phyloP scores from a whole-genome alignment of 2,329 filamentous ascomycete genomes.

The Thelonectria blattea region DNA sequence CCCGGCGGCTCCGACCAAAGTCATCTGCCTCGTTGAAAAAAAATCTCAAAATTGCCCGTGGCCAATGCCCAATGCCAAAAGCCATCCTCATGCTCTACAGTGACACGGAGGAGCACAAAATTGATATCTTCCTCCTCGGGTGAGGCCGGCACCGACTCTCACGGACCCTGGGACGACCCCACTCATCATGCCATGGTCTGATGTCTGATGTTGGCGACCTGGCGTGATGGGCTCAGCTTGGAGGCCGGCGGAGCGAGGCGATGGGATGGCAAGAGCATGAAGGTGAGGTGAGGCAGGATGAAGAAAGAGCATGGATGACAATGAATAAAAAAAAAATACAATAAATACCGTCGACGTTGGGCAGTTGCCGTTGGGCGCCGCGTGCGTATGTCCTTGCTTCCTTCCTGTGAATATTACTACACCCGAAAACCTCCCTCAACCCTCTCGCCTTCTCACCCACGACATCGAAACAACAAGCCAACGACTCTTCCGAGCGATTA shows the following conservation, averaged over 20 bases:
- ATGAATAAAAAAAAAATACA: conserved; percentile 19
- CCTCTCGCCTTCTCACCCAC: not conserved
- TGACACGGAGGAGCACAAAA: no score
- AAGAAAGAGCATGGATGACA: conserved; percentile 8
- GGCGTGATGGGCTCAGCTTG: conserved; percentile 39
- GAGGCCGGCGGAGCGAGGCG: conserved; percentile 36
- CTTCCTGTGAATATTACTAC: conserved; percentile 10
- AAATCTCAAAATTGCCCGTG: not conserved
- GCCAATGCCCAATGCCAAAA: not conserved
- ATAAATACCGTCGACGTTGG: conserved; percentile 33
- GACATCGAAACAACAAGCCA: not conserved
- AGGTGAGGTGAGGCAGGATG: conserved; percentile 27
- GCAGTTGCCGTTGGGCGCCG: conserved; percentile 7
- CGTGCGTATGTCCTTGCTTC: conserved; percentile 7
- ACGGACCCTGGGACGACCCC: conserved; percentile 34
- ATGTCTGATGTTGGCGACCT: conserved; percentile 38
- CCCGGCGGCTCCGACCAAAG: conserved; percentile 4
- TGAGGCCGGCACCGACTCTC: conserved; percentile 34
- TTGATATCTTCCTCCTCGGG: conserved; percentile 27
- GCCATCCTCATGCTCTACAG: no score
- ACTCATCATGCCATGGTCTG: conserved; percentile 40
- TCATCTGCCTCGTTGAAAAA: not conserved
- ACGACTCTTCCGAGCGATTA: conserved; percentile 4
- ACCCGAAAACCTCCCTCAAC: not conserved
- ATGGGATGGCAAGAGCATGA: conserved; percentile 2